Evolutionary conservation across 176 grass and related monocot species (phyloP).

Genomic region (Aegilops umbellulata): DNA sequence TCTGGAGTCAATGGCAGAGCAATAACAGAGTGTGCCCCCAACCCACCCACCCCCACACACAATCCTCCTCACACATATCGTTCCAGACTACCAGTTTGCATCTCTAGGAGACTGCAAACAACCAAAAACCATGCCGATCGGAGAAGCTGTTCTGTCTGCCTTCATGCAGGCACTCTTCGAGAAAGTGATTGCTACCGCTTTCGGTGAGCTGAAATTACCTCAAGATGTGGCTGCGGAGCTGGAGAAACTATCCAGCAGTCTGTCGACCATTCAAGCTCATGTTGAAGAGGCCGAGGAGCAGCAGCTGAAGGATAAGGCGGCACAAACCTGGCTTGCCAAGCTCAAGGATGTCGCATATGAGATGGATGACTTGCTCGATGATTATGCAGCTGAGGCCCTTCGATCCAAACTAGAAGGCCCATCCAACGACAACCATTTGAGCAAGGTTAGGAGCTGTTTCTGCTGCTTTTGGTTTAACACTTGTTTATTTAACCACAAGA

Average conservation of each 20-base stretch:
- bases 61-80: not conserved
- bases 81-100: conserved; percentile 9
- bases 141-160: conserved; percentile 55
- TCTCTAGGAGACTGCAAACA: not conserved
- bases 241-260: conserved; percentile 48
- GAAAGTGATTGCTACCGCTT: conserved; percentile 46
- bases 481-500: conserved; percentile 41
- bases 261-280: conserved; percentile 50
- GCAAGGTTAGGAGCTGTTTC: conserved; percentile 50
- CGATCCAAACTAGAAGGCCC: conserved; percentile 35
- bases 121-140: conserved; percentile 43
- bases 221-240: conserved; percentile 41
- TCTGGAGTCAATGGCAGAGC: conserved; percentile 37
- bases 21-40: not conserved
- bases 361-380: conserved; percentile 72
- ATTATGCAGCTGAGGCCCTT: conserved; percentile 40
- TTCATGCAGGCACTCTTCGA: conserved; percentile 79
- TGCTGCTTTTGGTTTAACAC: conserved; percentile 38
- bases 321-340: conserved; percentile 58
- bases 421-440: conserved; percentile 28
- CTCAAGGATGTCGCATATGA: conserved; percentile 62
- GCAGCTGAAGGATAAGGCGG: conserved; percentile 55
- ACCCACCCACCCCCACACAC: too few species aligned
- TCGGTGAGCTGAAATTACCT: conserved; percentile 52
- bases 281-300: conserved; percentile 73